Conservation (phyloP, 2,329 filamentous ascomycete species). For the Pseudogymnoascus destructans region DNA sequence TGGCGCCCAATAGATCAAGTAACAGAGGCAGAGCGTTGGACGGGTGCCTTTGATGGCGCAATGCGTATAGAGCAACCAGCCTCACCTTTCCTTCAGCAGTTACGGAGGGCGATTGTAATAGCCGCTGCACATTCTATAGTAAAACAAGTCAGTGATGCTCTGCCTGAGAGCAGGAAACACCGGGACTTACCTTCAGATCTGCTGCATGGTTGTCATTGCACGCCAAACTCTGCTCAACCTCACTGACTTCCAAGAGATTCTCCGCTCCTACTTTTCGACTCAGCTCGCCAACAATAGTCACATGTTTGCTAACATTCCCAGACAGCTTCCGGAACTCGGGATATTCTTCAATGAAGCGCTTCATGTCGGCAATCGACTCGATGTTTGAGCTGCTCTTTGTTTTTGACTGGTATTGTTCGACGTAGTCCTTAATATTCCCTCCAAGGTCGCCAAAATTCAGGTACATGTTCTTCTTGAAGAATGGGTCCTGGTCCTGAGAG, state of each 20-base stretch:
- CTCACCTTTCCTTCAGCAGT: constrained; percentile 74
- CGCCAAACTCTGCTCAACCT: constrained; percentile 89
- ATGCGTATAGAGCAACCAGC: constrained; percentile 83
- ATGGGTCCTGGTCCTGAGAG: constrained; percentile 93
- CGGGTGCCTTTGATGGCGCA: constrained; percentile 80
- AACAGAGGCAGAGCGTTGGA: constrained; percentile 75
- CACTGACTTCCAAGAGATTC: constrained; percentile 85
- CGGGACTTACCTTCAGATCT: constrained; percentile 68
- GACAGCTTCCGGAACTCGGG: constrained; percentile 95
- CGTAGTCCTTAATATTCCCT: constrained; percentile 94
- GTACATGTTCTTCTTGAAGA: constrained; percentile 99
- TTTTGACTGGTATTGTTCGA: constrained; percentile 94
- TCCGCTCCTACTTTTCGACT: constrained; percentile 78
- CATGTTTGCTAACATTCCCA: constrained; percentile 96
- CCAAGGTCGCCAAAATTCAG: constrained; percentile 93
- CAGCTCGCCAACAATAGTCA: constrained; percentile 86
- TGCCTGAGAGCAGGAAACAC: background rate
- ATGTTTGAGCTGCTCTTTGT: constrained; percentile 95
- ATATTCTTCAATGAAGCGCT: constrained; percentile 97
- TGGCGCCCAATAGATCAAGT: constrained; percentile 71
- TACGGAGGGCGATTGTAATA: constrained; percentile 71
- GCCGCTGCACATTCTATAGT: constrained; percentile 60
- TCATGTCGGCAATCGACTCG: constrained; percentile 97
- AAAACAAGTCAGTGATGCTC: background rate
- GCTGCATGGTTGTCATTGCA: constrained; percentile 90